Evolutionary conservation across 306 rosid genomes (phyloP).

Genomic region (Ziziphus jujuba): DNA sequence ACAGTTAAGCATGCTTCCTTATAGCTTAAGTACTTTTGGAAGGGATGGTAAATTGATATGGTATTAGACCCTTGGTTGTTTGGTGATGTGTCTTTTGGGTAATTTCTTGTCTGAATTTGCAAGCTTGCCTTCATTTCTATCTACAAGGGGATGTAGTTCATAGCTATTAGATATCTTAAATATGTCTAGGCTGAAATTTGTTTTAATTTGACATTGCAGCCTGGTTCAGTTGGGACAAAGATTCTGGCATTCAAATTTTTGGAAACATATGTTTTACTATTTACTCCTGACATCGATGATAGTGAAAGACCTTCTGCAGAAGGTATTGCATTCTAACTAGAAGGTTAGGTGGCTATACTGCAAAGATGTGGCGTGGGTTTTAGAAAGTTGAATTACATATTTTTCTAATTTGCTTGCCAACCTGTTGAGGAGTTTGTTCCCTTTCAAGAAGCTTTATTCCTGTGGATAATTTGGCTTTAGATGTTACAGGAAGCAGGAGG

Average conservation of each 20-base stretch:
- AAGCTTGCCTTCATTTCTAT: too few species aligned
- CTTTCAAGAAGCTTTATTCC: constrained; percentile 12
- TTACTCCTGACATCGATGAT: constrained; percentile 61
- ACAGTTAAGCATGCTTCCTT: too few species aligned
- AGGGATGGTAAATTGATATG: too few species aligned
- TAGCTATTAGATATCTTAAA: constrained; percentile 12
- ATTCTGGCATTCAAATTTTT: constrained; percentile 84
- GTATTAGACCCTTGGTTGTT: too few species aligned
- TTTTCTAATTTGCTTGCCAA: background rate
- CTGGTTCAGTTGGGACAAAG: constrained; percentile 68
- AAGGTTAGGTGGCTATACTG: background rate
- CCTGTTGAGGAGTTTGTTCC: constrained; percentile 3
- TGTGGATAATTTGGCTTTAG: constrained; percentile 28
- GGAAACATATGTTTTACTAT: constrained; percentile 79
- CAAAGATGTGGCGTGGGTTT: constrained; percentile 19
- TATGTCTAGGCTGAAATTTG: constrained; percentile 35
- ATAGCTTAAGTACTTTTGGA: too few species aligned
- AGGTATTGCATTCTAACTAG: constrained; percentile 56
- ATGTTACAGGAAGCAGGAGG: constrained; percentile 47
- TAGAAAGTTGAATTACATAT: constrained; percentile 11
- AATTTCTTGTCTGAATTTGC: too few species aligned
- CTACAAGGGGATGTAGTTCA: background rate
- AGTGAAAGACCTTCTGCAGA: constrained; percentile 53
- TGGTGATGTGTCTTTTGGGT: too few species aligned
- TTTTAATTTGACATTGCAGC: constrained; percentile 65